Percentiles rank a stretch among this genome's conserved stretches.
Conservation (phyloP, 768 basidiomycete species). For the Suillus variegatus region DNA sequence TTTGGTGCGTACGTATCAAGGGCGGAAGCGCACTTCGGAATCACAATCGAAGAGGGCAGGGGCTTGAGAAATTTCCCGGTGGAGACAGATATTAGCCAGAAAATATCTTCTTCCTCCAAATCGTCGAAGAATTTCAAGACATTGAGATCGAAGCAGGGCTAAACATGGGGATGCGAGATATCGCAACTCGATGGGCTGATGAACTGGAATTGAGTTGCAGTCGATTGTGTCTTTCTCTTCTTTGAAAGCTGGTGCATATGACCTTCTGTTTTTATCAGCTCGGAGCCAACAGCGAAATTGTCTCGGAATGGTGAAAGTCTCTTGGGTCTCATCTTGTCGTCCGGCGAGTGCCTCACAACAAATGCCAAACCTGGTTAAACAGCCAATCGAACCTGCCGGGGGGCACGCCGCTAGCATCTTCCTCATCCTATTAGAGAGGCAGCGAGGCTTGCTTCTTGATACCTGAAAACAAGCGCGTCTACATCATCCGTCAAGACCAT, state of each 20-base stretch:
- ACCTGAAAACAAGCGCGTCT: conserved; percentile 51
- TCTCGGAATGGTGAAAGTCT: not conserved
- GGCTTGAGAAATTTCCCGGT: not conserved
- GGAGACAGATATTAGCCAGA: conserved; percentile 2
- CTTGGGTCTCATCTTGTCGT: not conserved
- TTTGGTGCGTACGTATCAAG: not conserved
- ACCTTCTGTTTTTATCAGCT: not conserved
- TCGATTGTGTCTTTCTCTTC: not conserved
- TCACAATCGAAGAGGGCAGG: not conserved
- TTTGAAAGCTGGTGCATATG: not conserved
- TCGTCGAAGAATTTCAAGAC: conserved; percentile 1
- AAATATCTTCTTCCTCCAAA: conserved; percentile 6
- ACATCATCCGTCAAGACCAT: conserved; percentile 50
- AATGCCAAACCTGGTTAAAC: not conserved
- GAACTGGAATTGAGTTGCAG: not conserved
- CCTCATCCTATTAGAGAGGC: conserved; percentile 1
- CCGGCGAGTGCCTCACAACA: not conserved
- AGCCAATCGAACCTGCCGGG: not conserved
- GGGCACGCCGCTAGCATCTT: not conserved
- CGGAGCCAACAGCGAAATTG: not conserved
- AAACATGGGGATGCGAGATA: not conserved
- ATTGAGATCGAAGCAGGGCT: not conserved
- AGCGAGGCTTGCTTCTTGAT: conserved; percentile 39
- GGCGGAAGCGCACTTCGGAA: not conserved
- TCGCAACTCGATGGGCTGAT: not conserved